Base-by-base conservation (phyloP, 148 eudicot species). In the Rhododendron molle region DNA sequence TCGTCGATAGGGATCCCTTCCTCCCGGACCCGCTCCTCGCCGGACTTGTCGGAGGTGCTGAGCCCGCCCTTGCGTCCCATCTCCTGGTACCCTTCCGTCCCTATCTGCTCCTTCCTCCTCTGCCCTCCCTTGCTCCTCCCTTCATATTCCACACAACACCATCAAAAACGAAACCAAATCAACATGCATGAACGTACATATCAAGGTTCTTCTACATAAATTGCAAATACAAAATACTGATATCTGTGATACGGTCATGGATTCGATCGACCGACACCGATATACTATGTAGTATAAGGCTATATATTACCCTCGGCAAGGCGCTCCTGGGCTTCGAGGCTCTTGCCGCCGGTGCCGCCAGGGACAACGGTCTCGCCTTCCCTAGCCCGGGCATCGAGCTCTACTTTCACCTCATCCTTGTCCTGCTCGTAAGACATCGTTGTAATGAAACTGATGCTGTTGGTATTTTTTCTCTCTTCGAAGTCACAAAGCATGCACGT, bases 1-100 rank as follows among this genome's bases (percentile, higher is more conserved):
- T 87, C 85, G 21, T 87, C 87, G 10, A 85, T 71, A 15, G 81
- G 47, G 3, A 80, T 26, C 1, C 86, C 90, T 11, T 88, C 84
- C 81, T 87, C 81, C 56, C 84, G 43, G 0, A 80, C 87, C 2
- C 83, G 80, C 49, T 87, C 85, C 0, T 85, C 85, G 2, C 87
- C 88, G 0, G 84, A 56, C 40, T 85, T 80, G 2, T 85, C 84
- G 4, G 62, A 47, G 30, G 87, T 56, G 80, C 88, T 83, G 3
- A 69, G 83, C 30, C 93, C 92, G 1, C 92, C 93, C 69, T 92
- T 89, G 2, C 88, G 84, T 0, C 93, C 92, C 92, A 92, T 90
- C 76, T 44, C 80, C 30, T 44, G 52, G 30, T 77, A 77, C 32
- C 80, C 80, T 76, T 76, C 26, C 0, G 13, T 9, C 80, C 80